Percentiles rank a stretch among this genome's conserved stretches.
These are phyloP conservation scores for Pistacia integerrima DNA, from an alignment of 345 rosid genomes.

Conservation along the genomic window DNA sequence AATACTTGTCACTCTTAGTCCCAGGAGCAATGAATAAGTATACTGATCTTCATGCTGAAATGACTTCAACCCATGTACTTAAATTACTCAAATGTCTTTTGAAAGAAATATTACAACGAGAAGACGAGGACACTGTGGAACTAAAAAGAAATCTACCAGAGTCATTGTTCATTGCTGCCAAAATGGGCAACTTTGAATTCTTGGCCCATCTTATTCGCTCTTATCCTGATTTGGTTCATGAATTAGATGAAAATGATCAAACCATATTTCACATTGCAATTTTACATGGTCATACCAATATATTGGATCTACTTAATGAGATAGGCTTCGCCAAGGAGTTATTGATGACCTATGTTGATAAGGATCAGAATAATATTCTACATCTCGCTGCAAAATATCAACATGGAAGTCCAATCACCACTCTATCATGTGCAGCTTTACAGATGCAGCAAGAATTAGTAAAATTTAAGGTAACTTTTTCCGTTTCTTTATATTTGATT, in stretches of 20 bases:
- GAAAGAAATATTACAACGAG: background rate
- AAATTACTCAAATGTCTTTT: background rate
- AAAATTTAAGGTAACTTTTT: conserved; percentile 23
- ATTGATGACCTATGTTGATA: conserved; percentile 1
- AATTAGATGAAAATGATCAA: no score
- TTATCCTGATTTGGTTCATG: conserved; percentile 12
- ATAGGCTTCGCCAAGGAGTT: conserved; percentile 23
- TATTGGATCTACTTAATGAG: background rate
- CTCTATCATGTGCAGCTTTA: conserved; percentile 29
- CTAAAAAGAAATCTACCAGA: background rate
- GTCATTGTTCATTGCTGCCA: background rate
- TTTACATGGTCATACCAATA: no score
- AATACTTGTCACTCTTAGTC: no score
- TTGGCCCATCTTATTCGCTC: conserved; percentile 4
- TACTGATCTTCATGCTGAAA: no score
- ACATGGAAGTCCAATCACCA: no score
- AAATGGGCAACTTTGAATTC: conserved; percentile 1
- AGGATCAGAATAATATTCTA: background rate
- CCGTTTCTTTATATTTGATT: no score
- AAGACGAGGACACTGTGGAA: background rate
- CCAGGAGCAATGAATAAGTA: no score
- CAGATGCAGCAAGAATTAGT: conserved; percentile 23
- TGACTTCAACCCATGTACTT: background rate
- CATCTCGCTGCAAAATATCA: no score
- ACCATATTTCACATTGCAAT: no score